phyloP scores from a whole-genome alignment of 345 rosid species.

The Heritiera littoralis region DNA sequence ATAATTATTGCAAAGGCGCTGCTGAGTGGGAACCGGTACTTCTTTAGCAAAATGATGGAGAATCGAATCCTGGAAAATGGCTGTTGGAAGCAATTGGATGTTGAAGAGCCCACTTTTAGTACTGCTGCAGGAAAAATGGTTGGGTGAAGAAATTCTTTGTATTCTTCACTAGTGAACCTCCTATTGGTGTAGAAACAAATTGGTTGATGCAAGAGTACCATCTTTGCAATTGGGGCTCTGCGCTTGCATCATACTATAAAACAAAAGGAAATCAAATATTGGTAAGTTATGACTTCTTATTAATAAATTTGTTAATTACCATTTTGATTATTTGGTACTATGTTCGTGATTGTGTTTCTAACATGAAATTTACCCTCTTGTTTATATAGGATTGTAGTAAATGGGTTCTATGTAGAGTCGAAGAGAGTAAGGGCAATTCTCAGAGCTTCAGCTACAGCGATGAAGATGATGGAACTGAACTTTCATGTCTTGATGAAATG shows the following conservation, averaged over 20 bases:
- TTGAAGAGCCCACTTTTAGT: slow-evolving; percentile 34
- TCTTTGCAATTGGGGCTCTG: slow-evolving; percentile 16
- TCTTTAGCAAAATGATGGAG: slow-evolving; percentile 34
- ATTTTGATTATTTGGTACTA: not conserved
- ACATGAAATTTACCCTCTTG: not conserved
- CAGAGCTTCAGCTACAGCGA: slow-evolving; percentile 8
- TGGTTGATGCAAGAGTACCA: slow-evolving; percentile 53
- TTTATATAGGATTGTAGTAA: slow-evolving; percentile 20
- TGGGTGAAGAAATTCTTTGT: slow-evolving; percentile 36
- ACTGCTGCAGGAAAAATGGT: slow-evolving; percentile 18
- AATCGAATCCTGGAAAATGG: slow-evolving; percentile 34
- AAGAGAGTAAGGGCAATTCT: slow-evolving; percentile 28
- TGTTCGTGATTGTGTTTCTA: not conserved
- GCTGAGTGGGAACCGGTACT: slow-evolving; percentile 38
- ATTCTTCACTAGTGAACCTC: slow-evolving; percentile 29
- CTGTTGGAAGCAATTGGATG: slow-evolving; percentile 38
- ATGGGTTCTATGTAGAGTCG: slow-evolving; percentile 44
- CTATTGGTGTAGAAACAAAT: slow-evolving; percentile 28
- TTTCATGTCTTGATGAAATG: slow-evolving; percentile 51
- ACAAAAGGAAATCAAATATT: slow-evolving; percentile 18
- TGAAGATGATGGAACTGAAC: slow-evolving; percentile 39
- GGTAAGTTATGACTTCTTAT: slow-evolving; percentile 14
- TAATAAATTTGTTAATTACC: not conserved
- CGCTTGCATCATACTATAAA: slow-evolving; percentile 2
- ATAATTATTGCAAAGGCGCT: slow-evolving; percentile 29